Conservation (phyloP, 257 asterid species). For the Primulina huaijiensis region DNA sequence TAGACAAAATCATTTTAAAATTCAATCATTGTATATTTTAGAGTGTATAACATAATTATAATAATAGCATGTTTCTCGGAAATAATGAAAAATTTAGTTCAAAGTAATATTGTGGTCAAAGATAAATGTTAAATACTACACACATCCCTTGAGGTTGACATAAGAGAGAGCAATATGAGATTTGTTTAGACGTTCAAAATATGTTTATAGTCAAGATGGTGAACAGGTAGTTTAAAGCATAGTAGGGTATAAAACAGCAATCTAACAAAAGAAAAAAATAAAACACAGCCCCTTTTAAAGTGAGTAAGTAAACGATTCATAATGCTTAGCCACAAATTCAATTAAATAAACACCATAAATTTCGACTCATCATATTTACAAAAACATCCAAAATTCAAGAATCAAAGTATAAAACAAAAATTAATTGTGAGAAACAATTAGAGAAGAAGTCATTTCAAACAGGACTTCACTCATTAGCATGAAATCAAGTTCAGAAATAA, state of each 20-base stretch:
- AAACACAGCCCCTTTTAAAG: not conserved
- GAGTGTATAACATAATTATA: not conserved
- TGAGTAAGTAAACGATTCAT: not conserved
- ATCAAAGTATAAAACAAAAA: slow-evolving; percentile 7
- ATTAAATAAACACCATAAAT: not conserved
- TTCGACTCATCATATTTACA: not conserved
- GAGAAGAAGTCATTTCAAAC: not conserved
- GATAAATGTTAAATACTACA: not conserved
- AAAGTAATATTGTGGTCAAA: not conserved
- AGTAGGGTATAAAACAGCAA: too few relatives aligned
- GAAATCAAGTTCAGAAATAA: slow-evolving; percentile 18
- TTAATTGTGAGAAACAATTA: not conserved
- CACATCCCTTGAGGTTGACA: not conserved
- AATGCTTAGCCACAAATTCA: not conserved
- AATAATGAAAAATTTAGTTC: not conserved
- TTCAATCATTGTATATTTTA: too few relatives aligned
- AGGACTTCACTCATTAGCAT: slow-evolving; percentile 4
- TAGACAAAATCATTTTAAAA: not conserved
- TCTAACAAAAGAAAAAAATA: too few relatives aligned
- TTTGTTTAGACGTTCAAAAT: not conserved
- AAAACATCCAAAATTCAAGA: not conserved
- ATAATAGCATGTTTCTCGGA: not conserved
- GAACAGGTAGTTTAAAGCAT: too few relatives aligned
- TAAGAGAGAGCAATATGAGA: not conserved
- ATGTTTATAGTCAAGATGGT: not conserved